Conservation (phyloP, 495 filamentous ascomycete genomes). For the Penicilliopsis zonata region DNA sequence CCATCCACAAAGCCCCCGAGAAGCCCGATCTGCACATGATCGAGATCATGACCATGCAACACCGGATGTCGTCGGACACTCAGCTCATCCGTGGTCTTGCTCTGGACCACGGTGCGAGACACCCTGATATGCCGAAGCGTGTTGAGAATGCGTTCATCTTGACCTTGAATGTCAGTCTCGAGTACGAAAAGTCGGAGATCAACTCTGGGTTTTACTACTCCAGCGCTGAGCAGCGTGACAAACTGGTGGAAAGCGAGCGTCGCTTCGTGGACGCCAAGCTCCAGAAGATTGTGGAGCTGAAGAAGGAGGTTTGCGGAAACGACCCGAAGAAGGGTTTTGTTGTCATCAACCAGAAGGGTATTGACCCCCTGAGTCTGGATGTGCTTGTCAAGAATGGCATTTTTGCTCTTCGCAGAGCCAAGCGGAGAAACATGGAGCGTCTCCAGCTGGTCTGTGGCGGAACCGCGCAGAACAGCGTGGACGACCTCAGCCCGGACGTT, state of each 20-base stretch:
- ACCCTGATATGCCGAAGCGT: slow-evolving; percentile 96
- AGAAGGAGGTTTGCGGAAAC: slow-evolving; percentile 93
- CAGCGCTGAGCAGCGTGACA: slow-evolving; percentile 89
- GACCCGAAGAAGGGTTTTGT: slow-evolving; percentile 95
- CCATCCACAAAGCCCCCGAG: slow-evolving; percentile 78
- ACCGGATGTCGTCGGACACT: slow-evolving; percentile 90
- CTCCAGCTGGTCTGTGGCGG: slow-evolving; percentile 91
- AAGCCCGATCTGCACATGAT: slow-evolving; percentile 99
- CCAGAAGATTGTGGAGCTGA: slow-evolving; percentile 94
- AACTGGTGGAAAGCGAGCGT: slow-evolving; percentile 93
- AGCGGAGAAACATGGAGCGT: slow-evolving; percentile 97
- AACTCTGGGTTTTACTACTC: slow-evolving; percentile 99
- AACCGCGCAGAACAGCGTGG: slow-evolving; percentile 85
- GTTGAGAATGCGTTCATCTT: slow-evolving; percentile 94
- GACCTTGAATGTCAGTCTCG: slow-evolving; percentile 89
- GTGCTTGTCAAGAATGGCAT: slow-evolving; percentile 97
- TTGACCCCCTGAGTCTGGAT: slow-evolving; percentile 90
- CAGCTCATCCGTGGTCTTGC: slow-evolving; percentile 89
- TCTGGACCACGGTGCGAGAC: slow-evolving; percentile 88
- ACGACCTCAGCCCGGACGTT: slow-evolving; percentile 77
- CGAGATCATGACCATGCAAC: slow-evolving; percentile 99
- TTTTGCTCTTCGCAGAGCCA: slow-evolving; percentile 82
- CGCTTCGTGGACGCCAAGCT: slow-evolving; percentile 94
- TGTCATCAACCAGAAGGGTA: slow-evolving; percentile 98
- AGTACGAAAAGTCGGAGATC: slow-evolving; percentile 99